phyloP scores from a whole-genome alignment of 306 rosid genomes.

The Dicorynia guianensis region DNA sequence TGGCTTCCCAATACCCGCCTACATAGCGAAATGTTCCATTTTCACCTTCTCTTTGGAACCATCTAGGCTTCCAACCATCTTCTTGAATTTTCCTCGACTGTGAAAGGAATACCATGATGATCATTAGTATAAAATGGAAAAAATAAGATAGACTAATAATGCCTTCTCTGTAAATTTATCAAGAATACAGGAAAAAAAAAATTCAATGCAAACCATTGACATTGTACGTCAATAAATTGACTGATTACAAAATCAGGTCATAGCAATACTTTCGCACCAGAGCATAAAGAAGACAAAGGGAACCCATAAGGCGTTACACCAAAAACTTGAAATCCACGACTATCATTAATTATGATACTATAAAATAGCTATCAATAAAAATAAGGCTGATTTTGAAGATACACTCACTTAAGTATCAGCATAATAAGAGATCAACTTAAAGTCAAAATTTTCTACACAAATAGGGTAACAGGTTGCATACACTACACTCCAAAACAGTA shows the following conservation, averaged over 20 bases:
- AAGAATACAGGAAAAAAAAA: no score
- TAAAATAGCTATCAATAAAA: not conserved
- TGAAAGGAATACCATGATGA: constrained; percentile 11
- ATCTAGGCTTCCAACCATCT: constrained; percentile 92
- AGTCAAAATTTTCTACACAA: not conserved
- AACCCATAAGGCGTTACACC: not conserved
- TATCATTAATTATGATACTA: no score
- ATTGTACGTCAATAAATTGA: no score
- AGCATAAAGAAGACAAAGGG: no score
- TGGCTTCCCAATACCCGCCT: constrained; percentile 97
- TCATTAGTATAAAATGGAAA: not conserved
- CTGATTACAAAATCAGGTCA: no score
- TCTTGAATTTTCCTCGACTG: constrained; percentile 97
- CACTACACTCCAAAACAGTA: not conserved
- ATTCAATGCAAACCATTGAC: no score
- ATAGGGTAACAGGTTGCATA: not conserved
- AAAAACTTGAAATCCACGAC: not conserved
- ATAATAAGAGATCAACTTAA: not conserved
- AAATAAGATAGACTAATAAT: no score
- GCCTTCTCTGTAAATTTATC: no score
- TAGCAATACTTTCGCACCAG: no score
- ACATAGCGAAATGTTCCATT: constrained; percentile 68
- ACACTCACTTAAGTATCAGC: not conserved
- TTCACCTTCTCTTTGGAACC: constrained; percentile 80
- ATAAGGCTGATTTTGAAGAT: not conserved